Conservation (phyloP, 1,284 basidiomycete genomes). For the Pseudozyma thailandica region DNA sequence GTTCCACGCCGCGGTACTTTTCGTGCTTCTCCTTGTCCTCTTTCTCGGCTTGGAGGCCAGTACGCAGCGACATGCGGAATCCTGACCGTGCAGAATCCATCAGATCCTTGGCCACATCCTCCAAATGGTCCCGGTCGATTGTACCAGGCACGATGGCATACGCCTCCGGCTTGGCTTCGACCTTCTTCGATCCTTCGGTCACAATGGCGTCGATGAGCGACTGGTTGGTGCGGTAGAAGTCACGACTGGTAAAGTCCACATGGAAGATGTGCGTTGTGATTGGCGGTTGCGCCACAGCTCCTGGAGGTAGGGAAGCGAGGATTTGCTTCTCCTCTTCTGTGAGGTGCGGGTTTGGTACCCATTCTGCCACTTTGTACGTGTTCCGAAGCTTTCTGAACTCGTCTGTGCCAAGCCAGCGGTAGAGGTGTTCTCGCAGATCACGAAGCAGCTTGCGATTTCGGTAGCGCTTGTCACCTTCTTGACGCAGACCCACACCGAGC, state of each 20-base stretch:
- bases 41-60: constrained; percentile 47
- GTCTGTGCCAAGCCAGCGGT: constrained; percentile 53
- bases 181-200: constrained; percentile 38
- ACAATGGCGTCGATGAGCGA: constrained; percentile 53
- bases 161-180: constrained; percentile 48
- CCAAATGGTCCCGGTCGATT: constrained; percentile 46
- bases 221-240: constrained; percentile 54
- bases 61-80: constrained; percentile 51
- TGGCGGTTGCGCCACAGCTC: constrained; percentile 39
- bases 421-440: constrained; percentile 53
- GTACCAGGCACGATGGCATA: constrained; percentile 52
- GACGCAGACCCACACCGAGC: constrained; percentile 46
- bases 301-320: constrained; percentile 35
- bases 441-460: constrained; percentile 54
- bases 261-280: constrained; percentile 54
- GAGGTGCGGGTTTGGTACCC: constrained; percentile 47
- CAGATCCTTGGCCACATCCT: constrained; percentile 56
- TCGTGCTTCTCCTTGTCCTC: constrained; percentile 58
- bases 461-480: constrained; percentile 54
- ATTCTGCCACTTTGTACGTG: constrained; percentile 52
- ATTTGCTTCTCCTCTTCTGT: constrained; percentile 45
- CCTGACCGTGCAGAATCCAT: constrained; percentile 54
- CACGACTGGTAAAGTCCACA: constrained; percentile 46
- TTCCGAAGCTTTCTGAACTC: constrained; percentile 53
- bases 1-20: constrained; percentile 51